These are phyloP conservation scores for Boletus speciosus DNA, from an alignment of 768 basidiomycete genomes.

Conservation along the genomic window DNA sequence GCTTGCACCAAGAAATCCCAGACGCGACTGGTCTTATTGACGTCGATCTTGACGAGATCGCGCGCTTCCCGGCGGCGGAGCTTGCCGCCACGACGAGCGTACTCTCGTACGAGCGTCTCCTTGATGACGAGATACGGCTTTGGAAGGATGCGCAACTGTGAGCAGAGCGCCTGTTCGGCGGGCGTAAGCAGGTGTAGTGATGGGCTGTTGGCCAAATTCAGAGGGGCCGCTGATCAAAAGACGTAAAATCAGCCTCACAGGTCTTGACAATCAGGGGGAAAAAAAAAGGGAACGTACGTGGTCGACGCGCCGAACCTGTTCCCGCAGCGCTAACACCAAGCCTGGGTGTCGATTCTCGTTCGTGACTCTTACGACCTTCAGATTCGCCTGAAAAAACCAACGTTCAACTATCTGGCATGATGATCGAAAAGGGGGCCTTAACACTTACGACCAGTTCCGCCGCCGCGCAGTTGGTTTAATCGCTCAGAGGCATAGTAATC, in stretches of 20 bases:
- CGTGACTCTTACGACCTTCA: constrained; percentile 55
- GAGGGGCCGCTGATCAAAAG: constrained; percentile 47
- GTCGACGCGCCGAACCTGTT: constrained; percentile 39
- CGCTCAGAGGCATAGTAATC: constrained; percentile 57
- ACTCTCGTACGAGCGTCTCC: constrained; percentile 91
- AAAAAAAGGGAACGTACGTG: constrained; percentile 35
- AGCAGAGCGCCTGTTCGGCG: constrained; percentile 85
- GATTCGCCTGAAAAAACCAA: constrained; percentile 33
- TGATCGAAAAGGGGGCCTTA: constrained; percentile 28
- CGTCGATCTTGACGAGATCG: constrained; percentile 89
- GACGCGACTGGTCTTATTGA: constrained; percentile 86
- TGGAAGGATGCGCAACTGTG: constrained; percentile 84
- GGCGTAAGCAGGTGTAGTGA: constrained; percentile 87
- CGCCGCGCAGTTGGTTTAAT: constrained; percentile 44
- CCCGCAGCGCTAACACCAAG: constrained; percentile 33
- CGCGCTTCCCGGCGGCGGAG: constrained; percentile 85
- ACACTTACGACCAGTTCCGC: constrained; percentile 46
- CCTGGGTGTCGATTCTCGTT: constrained; percentile 60
- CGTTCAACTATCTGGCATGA: not conserved
- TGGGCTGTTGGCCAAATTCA: constrained; percentile 88
- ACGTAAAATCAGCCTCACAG: not conserved
- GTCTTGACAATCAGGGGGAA: not conserved
- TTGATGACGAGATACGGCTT: constrained; percentile 96
- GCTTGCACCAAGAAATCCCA: constrained; percentile 92
- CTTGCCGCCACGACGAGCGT: constrained; percentile 83